These are phyloP conservation scores for Phytophthora constricta DNA, from an alignment of 352 stramenopile genomes.

Conservation along the genomic window DNA sequence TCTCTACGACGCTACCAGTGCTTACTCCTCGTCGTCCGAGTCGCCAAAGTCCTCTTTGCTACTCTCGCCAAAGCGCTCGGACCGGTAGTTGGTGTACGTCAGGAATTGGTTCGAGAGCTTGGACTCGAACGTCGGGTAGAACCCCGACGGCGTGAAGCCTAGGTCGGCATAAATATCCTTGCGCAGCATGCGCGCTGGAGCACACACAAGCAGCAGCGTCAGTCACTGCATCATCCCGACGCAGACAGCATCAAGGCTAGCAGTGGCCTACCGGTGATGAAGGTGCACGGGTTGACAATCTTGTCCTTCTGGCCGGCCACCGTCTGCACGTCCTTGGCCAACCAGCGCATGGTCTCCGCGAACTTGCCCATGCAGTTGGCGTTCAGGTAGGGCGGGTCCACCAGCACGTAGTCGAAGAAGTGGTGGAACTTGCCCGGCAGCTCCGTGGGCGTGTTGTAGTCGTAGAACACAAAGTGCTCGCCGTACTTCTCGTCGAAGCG, in stretches of 20 bases:
- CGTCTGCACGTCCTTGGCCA: conserved; percentile 47
- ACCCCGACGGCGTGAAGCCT: conserved; percentile 52
- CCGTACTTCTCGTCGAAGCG: conserved; percentile 63
- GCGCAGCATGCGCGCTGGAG: conserved; percentile 51
- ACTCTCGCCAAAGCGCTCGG: conserved; percentile 55
- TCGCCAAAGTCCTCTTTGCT: conserved; percentile 49
- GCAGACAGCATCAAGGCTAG: neutral
- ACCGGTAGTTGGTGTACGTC: conserved; percentile 67
- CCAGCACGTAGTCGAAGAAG: conserved; percentile 67
- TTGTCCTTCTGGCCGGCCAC: conserved; percentile 38
- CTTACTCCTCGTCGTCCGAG: conserved; percentile 38
- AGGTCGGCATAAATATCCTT: conserved; percentile 66
- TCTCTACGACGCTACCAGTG: too few species aligned
- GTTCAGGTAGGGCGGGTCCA: conserved; percentile 66
- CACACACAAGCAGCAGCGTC: conserved; percentile 5
- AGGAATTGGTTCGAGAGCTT: conserved; percentile 72
- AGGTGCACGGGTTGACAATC: conserved; percentile 57
- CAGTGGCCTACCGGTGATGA: conserved; percentile 54
- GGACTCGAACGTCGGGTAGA: conserved; percentile 59
- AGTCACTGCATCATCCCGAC: conserved; percentile 1
- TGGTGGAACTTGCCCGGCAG: conserved; percentile 56
- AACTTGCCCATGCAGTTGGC: conserved; percentile 67
- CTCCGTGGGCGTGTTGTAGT: conserved; percentile 62
- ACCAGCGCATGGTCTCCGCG: conserved; percentile 59
- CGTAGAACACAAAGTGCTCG: conserved; percentile 63